Evolutionary conservation across 176 grass and related monocot genomes (phyloP).

Genomic region (Rhynchospora tenuis): DNA sequence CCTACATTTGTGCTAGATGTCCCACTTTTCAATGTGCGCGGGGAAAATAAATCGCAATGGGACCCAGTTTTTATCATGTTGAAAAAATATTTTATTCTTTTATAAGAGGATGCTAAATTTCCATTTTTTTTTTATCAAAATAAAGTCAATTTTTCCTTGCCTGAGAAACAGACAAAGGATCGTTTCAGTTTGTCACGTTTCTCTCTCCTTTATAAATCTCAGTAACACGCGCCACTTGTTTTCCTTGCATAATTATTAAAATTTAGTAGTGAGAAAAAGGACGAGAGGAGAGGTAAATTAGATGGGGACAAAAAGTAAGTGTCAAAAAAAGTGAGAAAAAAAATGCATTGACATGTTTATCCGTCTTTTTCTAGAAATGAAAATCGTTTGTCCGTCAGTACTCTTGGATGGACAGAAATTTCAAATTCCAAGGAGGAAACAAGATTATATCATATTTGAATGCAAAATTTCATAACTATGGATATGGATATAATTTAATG

Average conservation of each 20-base stretch:
- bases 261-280: not conserved
- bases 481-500: not conserved
- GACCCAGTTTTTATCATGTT: not conserved
- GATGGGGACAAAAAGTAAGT: not conserved
- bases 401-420: not conserved
- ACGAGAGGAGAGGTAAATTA: not conserved
- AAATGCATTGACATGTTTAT: not conserved
- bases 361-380: not conserved
- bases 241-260: not conserved
- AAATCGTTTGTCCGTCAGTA: not conserved
- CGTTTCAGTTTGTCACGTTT: not conserved
- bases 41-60: not conserved
- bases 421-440: not conserved
- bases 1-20: not conserved
- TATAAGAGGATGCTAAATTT: not conserved
- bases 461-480: not conserved
- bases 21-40: constrained; percentile 4
- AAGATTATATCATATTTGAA: not conserved
- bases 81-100: not conserved
- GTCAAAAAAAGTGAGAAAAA: not conserved
- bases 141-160: not conserved
- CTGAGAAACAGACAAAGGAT: not conserved
- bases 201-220: not conserved
- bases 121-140: not conserved
- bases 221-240: not conserved